Base-by-base conservation (phyloP, 2,329 filamentous ascomycete species). In the Whalleya microplaca region DNA sequence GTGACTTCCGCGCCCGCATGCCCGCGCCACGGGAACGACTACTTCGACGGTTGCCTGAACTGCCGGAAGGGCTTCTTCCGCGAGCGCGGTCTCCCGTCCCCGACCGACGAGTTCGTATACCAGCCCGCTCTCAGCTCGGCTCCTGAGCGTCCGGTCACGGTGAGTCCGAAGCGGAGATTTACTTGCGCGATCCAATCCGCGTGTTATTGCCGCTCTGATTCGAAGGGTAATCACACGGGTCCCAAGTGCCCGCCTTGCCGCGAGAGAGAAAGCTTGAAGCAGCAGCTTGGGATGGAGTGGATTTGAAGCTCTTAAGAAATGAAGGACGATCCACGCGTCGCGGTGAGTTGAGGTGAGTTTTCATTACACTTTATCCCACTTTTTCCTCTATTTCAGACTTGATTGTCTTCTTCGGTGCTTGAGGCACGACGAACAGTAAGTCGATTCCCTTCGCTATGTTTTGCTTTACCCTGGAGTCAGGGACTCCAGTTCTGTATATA, bases 51-150 rank as follows among this genome's bases (percentile, higher is more conserved):
- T 4, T 56, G 49, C 51, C 5, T 8, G n/a, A 41, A 40, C 9
- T 53, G 55, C 18, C 51, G 55, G 7, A 37, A 41, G n/a, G 8
- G 5, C 0, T 59, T 56, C 45, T 63, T 56, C 52, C 21, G 48
- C 2, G 63, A 64, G 50, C 52, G 51, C 16, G 63, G 63, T 27
- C 23, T 27, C 23, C 23, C 23, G 4, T 27, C 23, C 14, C 21
- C 32, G 21, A 19, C 21, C 45, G 18, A 47, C 21, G 45, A 47
- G 45, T 37, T 16, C 32, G 14, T 37, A 12, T 12, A 8, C 6
- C 4, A 16, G 32, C 32, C 32, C 32, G 23, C 23, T 4, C 32
- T 14, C 6, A 37, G 10, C 9, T 37, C 32, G 9, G 32, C 32
- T 3, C 32, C 32, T 12, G 3, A 3, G 10, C 32, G 8, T 6